Base-by-base conservation (phyloP, 306 rosid genomes). In the Cucurbita pepo region DNA sequence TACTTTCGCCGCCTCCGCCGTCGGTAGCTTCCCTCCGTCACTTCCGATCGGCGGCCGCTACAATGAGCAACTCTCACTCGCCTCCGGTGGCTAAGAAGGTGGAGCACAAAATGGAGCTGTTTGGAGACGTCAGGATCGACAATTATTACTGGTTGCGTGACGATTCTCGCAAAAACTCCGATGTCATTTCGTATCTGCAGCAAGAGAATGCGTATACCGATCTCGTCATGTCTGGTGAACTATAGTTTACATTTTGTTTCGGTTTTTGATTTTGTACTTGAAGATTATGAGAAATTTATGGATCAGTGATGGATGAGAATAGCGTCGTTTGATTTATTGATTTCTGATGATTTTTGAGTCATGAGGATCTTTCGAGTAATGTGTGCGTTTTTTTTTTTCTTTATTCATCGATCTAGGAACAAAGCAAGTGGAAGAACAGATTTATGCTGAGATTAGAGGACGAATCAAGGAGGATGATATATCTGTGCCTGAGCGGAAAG, bases 71-170 rank as follows among this genome's bases (percentile, higher is more conserved):
- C 7, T 62, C 78, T 63, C 78, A 34, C 5, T 63, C 78, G 64
- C 85, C 96, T 71, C 97, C 97, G 59, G 78, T 77, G 82, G 96
- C 91, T 22, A 90, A 89, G 82, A 93, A 93, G 84, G 86, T 87
- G 67, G 86, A 85, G 65, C 94, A 86, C 50, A 45, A 3, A 3
- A 86, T 90, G 97, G 92, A 90, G 84, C 4, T 86, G 81, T 90
- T 94, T 75, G 86, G 90, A 22, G 96, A 94, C 53, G 89, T 80
- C 6, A 86, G 98, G 57, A 79, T 87, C 69, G 98, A 90, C 67
- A 82, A 87, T 76, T 90, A 90, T 83, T 90, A 87, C 36, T 90
- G 98, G 97, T 93, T 90, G 41, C 92, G 97, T 6, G 92, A 94
- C 41, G 98, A 94, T 78, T 82, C 96, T 38, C 94, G 98, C 73